A percentile compares a stretch with the other conserved stretches of the same genome.
Conservation (phyloP, 495 filamentous ascomycete genomes). For the Oidiodendron maius region DNA sequence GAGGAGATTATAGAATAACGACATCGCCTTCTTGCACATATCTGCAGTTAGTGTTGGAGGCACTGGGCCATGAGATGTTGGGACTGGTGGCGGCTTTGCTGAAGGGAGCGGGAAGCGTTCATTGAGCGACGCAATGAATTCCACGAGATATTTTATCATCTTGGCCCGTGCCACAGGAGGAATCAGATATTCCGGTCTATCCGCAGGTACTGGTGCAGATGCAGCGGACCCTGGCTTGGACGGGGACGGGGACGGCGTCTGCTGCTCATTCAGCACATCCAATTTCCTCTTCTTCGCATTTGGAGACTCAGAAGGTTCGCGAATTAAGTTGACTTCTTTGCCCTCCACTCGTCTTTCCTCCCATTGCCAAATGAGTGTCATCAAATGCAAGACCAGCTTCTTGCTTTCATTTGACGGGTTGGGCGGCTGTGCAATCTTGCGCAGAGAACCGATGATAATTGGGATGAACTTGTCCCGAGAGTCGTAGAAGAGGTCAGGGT, state of each 20-base stretch:
- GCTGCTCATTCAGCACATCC: constrained; percentile 41
- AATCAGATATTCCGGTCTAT: constrained; percentile 63
- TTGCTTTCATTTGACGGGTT: constrained; percentile 90
- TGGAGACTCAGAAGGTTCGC: constrained; percentile 59
- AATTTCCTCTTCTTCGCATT: constrained; percentile 70
- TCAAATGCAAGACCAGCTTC: constrained; percentile 84
- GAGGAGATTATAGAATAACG: constrained; percentile 78
- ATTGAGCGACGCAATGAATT: constrained; percentile 85
- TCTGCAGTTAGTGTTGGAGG: constrained; percentile 55
- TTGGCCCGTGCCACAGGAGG: constrained; percentile 59
- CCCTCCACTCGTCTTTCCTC: constrained; percentile 72
- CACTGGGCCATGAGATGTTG: constrained; percentile 37
- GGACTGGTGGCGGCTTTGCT: constrained; percentile 53
- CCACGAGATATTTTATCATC: constrained; percentile 87
- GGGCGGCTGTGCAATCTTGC: constrained; percentile 79
- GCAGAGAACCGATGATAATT: constrained; percentile 79
- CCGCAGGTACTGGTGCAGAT: constrained; percentile 33
- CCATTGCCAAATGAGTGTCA: constrained; percentile 87
- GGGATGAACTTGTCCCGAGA: constrained; percentile 84
- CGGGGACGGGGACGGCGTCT: constrained; percentile 41
- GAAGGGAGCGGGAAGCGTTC: constrained; percentile 75
- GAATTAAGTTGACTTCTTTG: constrained; percentile 32
- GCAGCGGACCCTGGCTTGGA: constrained; percentile 23
- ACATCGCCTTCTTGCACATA: constrained; percentile 76
- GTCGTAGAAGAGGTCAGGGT: constrained; percentile 92